Percentiles rank a stretch among this genome's conserved stretches.
Evolutionary conservation across 495 filamentous ascomycete species (phyloP).

Genomic region (Niebla homalea): DNA sequence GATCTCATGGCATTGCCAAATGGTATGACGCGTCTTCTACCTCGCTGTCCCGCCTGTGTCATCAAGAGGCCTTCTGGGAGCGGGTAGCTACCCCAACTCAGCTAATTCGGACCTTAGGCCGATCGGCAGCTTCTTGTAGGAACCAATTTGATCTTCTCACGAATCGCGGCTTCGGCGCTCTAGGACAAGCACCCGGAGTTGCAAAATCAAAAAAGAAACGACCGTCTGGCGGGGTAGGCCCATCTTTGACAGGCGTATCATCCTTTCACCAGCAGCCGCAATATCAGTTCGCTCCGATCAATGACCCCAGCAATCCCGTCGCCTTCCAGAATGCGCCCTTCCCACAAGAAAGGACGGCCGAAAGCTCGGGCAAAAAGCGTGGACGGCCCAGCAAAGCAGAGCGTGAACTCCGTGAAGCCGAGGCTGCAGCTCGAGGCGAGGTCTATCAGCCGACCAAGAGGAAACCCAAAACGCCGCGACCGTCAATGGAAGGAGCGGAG

Average conservation of each 20-base stretch:
- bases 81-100: not conserved
- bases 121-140: not conserved
- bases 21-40: constrained; percentile 17
- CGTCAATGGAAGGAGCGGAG: constrained; percentile 10
- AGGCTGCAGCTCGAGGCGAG: constrained; percentile 39
- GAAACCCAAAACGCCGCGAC: constrained; percentile 15
- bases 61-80: no score
- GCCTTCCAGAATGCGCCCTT: constrained; percentile 14
- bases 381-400: constrained; percentile 48
- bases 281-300: constrained; percentile 17
- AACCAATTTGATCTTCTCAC: not conserved
- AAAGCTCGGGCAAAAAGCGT: constrained; percentile 44
- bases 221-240: constrained; percentile 3
- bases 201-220: constrained; percentile 16
- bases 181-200: constrained; percentile 6
- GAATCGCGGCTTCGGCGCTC: not conserved
- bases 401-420: constrained; percentile 35
- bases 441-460: constrained; percentile 29
- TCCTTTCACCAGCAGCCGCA: constrained; percentile 16
- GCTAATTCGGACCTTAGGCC: constrained; percentile 1
- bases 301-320: constrained; percentile 15
- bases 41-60: not conserved
- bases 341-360: constrained; percentile 13
- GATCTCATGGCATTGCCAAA: constrained; percentile 43
- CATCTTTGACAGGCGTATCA: constrained; percentile 2